phyloP scores from a whole-genome alignment of 768 basidiomycete species.

The Rhodotorula toruloides region DNA sequence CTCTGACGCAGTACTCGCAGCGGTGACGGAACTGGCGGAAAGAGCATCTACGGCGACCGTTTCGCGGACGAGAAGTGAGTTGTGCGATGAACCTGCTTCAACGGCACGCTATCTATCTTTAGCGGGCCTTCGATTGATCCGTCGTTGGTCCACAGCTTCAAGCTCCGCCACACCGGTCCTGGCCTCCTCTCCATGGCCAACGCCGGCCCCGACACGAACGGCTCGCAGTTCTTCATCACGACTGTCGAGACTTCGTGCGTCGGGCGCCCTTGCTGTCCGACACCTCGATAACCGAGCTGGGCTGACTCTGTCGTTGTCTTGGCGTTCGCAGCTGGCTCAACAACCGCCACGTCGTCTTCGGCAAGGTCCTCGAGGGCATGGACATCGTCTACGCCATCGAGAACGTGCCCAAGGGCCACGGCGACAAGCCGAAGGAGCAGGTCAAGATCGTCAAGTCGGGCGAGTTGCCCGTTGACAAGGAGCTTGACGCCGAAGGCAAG shows the following conservation, averaged over 20 bases:
- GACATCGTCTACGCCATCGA: conserved; percentile 63
- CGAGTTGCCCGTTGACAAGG: conserved; percentile 56
- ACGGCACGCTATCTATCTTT: background rate
- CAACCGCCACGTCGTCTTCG: conserved; percentile 60
- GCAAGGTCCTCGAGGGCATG: conserved; percentile 86
- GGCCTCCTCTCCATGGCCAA: conserved; percentile 85
- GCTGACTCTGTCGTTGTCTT: background rate
- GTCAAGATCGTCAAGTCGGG: conserved; percentile 73
- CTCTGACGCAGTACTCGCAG: conserved; percentile 10
- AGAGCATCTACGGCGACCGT: conserved; percentile 66
- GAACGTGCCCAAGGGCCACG: conserved; percentile 62
- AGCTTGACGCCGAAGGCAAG: conserved; percentile 57
- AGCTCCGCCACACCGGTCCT: conserved; percentile 84
- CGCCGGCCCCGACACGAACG: conserved; percentile 71
- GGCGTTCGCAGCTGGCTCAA: conserved; percentile 26
- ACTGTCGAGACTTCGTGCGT: conserved; percentile 39
- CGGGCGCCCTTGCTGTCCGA: too few relatives aligned
- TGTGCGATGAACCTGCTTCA: conserved; percentile 14
- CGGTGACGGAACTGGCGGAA: conserved; percentile 79
- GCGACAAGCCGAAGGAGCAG: conserved; percentile 69
- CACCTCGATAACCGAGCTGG: too few relatives aligned
- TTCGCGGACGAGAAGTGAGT: conserved; percentile 81
- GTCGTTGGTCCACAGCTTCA: conserved; percentile 57
- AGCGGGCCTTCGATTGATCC: conserved; percentile 43
- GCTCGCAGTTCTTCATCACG: conserved; percentile 38